Evolutionary conservation across 1,139 yeast species (phyloP).

Genomic region (Taphrina communis): DNA sequence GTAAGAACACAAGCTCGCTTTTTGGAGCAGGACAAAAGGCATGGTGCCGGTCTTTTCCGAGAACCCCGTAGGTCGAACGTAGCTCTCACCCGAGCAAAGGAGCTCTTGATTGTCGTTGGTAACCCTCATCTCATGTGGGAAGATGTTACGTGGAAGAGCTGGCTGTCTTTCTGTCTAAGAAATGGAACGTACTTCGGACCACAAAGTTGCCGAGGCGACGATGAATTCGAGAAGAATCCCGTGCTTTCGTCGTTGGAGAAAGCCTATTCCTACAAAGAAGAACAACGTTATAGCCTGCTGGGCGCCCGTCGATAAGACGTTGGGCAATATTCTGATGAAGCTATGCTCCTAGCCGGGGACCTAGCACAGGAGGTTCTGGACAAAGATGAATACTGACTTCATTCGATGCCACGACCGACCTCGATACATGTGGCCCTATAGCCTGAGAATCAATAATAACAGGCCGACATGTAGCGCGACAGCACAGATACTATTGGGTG

Average conservation of each 20-base stretch:
- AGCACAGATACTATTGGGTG: constrained; percentile 4
- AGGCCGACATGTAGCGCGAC: constrained; percentile 9
- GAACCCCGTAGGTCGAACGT: constrained; percentile 62
- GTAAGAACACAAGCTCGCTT: constrained; percentile 45
- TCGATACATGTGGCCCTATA: background rate
- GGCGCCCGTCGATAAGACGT: background rate
- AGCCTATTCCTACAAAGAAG: background rate
- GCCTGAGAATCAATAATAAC: constrained; percentile 1
- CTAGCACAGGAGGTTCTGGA: constrained; percentile 10
- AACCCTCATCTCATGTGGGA: constrained; percentile 20
- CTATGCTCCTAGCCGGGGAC: constrained; percentile 16
- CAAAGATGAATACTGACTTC: background rate
- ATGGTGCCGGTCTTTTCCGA: constrained; percentile 44
- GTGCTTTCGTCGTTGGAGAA: background rate
- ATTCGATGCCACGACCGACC: background rate
- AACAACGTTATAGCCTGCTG: background rate
- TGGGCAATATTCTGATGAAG: constrained; percentile 7
- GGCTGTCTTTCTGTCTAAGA: constrained; percentile 25
- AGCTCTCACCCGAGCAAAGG: constrained; percentile 86
- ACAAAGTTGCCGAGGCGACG: background rate
- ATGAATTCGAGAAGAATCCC: background rate
- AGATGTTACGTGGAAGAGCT: constrained; percentile 24
- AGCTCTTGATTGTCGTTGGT: constrained; percentile 83
- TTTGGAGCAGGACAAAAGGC: constrained; percentile 41
- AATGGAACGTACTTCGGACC: background rate